These are phyloP conservation scores for Mimosa bimucronata DNA, from an alignment of 306 rosid species.

Conservation along the genomic window DNA sequence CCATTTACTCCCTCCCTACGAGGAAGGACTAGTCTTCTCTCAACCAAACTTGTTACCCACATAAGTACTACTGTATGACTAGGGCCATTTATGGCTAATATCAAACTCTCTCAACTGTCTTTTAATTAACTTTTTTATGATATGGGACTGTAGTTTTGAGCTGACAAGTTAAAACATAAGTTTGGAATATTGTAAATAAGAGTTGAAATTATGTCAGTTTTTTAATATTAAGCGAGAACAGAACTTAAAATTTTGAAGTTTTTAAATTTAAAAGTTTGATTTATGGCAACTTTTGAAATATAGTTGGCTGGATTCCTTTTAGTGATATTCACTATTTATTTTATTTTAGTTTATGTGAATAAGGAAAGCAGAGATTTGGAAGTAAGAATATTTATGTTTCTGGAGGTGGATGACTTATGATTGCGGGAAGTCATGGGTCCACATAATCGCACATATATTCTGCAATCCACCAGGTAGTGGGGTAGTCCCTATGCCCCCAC, in stretches of 20 bases:
- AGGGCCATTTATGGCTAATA: neutral
- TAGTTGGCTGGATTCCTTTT: neutral
- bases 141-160: neutral
- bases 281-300: neutral
- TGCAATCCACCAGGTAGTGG: neutral
- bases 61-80: neutral
- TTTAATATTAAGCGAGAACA: no score
- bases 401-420: neutral
- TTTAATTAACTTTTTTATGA: no score
- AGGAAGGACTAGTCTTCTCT: slow-evolving; percentile 41
- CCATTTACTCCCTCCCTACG: slow-evolving; percentile 27
- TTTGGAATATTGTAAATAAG: neutral
- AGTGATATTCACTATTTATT: neutral
- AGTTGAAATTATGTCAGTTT: neutral
- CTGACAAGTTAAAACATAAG: neutral
- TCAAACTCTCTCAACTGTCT: neutral
- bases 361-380: neutral
- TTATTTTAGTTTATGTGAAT: neutral
- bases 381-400: neutral
- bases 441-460: slow-evolving; percentile 25
- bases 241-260: neutral
- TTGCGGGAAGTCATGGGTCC: slow-evolving; percentile 17
- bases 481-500: neutral
- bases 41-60: neutral
- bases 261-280: neutral